Conservation (phyloP, 2,329 filamentous ascomycete species). For the Sarocladiaceae sp. region DNA sequence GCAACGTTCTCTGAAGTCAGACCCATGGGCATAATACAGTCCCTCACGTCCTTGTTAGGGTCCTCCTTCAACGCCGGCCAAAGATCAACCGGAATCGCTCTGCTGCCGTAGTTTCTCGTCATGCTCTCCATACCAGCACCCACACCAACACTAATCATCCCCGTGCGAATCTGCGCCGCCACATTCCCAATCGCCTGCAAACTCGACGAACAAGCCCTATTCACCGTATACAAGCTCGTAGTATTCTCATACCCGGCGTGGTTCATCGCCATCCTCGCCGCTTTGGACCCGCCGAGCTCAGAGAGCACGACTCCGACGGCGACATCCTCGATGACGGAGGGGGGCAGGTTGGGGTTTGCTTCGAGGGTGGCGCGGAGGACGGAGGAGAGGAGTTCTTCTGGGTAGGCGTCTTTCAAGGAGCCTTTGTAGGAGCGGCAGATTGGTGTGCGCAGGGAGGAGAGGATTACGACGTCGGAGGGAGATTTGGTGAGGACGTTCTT, state of each 20-base stretch:
- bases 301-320: conserved; percentile 85
- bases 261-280: conserved; percentile 84
- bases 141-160: conserved; percentile 69
- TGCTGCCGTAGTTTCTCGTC: conserved; percentile 82
- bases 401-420: conserved; percentile 80
- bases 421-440: conserved; percentile 82
- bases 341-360: conserved; percentile 69
- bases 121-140: conserved; percentile 95
- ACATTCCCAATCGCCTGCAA: conserved; percentile 73
- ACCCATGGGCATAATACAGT: conserved; percentile 95
- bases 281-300: conserved; percentile 86
- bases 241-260: conserved; percentile 72
- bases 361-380: conserved; percentile 46
- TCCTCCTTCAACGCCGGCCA: conserved; percentile 71
- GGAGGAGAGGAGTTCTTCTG: conserved; percentile 77
- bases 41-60: conserved; percentile 63
- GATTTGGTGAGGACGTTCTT: conserved; percentile 68
- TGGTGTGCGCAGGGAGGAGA: conserved; percentile 86
- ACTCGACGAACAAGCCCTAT: conserved; percentile 78
- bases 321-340: conserved; percentile 69
- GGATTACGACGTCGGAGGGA: conserved; percentile 79
- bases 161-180: conserved; percentile 70
- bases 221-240: conserved; percentile 80
- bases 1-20: conserved; percentile 88
- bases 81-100: conserved; percentile 77